Conservation (phyloP, 108 stramenopile genomes). For the Aurantiochytrium sp. region DNA sequence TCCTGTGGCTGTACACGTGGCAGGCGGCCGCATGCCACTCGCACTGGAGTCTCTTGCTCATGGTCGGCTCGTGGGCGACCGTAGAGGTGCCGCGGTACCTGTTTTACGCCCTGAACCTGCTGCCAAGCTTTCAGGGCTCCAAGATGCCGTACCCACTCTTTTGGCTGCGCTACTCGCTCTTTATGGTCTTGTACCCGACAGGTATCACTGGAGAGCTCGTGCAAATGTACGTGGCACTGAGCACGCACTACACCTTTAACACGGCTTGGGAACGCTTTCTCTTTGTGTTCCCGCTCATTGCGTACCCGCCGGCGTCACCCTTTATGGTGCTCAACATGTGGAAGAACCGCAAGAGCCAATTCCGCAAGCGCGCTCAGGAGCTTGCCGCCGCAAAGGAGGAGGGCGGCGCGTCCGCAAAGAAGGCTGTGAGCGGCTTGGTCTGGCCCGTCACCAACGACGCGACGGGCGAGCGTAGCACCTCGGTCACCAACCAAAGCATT, state of each 20-base stretch:
- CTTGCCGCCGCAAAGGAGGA: constrained; percentile 46
- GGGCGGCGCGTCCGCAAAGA: constrained; percentile 53
- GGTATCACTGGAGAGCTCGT: constrained; percentile 84
- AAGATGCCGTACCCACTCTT: constrained; percentile 70
- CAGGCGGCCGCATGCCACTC: constrained; percentile 61
- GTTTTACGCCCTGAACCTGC: constrained; percentile 76
- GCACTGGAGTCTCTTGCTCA: constrained; percentile 73
- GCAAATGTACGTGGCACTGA: constrained; percentile 34
- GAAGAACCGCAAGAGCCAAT: constrained; percentile 71
- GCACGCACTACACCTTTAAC: constrained; percentile 1
- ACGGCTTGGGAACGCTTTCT: constrained; percentile 49
- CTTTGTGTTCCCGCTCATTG: constrained; percentile 49
- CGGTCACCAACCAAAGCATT: constrained; percentile 69
- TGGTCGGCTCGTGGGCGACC: constrained; percentile 74
- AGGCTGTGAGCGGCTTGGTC: constrained; percentile 74
- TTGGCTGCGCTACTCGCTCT: constrained; percentile 89
- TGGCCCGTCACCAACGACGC: constrained; percentile 71
- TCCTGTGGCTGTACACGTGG: constrained; percentile 63
- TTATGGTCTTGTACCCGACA: constrained; percentile 84
- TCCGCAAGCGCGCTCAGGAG: constrained; percentile 64
- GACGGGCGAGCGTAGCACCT: constrained; percentile 70
- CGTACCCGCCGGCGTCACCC: constrained; percentile 76
- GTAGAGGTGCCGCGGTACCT: constrained; percentile 89
- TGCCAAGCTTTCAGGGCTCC: constrained; percentile 38
- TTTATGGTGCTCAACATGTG: constrained; percentile 92